Evolutionary conservation across 2,329 filamentous ascomycete genomes (phyloP).

Genomic region (Ophiosphaerella korrae): DNA sequence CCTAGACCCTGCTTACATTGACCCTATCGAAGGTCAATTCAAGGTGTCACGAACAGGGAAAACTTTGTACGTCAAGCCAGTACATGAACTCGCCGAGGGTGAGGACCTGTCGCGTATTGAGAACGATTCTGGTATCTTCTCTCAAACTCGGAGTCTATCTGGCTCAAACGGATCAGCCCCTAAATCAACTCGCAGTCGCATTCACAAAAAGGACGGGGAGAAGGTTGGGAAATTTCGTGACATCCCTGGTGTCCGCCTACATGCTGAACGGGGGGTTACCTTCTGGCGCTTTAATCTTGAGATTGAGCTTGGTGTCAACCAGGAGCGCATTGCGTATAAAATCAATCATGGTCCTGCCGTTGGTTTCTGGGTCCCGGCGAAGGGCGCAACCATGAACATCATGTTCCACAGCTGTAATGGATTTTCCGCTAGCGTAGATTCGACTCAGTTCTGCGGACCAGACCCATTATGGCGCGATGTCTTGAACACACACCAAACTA

Average conservation of each 20-base stretch:
- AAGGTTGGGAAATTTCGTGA: constrained; percentile 81
- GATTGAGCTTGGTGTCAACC: constrained; percentile 76
- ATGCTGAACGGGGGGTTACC: constrained; percentile 83
- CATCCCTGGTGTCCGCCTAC: constrained; percentile 79
- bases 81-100: constrained; percentile 81
- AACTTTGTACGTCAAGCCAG: constrained; percentile 84
- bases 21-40: constrained; percentile 84
- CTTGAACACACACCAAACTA: constrained; percentile 86
- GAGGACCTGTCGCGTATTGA: constrained; percentile 80
- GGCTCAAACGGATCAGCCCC: constrained; percentile 43
- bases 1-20: constrained; percentile 80
- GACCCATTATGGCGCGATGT: constrained; percentile 98
- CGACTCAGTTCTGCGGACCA: constrained; percentile 83
- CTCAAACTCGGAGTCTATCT: constrained; percentile 63
- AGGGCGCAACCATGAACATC: constrained; percentile 89
- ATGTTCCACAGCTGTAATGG: constrained; percentile 99
- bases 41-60: constrained; percentile 85
- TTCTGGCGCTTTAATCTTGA: constrained; percentile 99
- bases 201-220: constrained; percentile 73
- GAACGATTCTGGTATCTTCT: constrained; percentile 81
- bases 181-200: constrained; percentile 56
- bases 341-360: constrained; percentile 90
- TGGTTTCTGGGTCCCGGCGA: constrained; percentile 92
- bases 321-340: constrained; percentile 90
- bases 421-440: constrained; percentile 79